Base-by-base conservation (phyloP, 352 stramenopile species). In the Phytophthora pinifolia region DNA sequence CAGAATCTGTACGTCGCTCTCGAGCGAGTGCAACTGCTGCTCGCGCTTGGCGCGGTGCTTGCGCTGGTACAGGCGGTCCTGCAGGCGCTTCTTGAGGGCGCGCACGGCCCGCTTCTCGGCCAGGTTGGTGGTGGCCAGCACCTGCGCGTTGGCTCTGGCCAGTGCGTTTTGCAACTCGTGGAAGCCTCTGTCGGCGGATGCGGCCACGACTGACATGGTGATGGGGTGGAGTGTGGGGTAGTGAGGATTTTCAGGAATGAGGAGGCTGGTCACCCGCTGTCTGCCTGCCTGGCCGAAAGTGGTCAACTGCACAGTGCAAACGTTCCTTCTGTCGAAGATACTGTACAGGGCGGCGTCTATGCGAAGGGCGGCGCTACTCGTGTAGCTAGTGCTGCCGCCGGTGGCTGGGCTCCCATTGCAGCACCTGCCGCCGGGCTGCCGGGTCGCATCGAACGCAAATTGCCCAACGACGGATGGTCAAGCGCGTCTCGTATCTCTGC, bases 31-130 rank as follows among this genome's bases (percentile, higher is more conserved):
- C 7, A 58, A 55, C 30, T 59, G 39, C 22, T 67, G 30, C 13
- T 75, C 67, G 33, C 58, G 62, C 18, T 72, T 75, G 54, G 67
- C 67, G n/a, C n/a, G n/a, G n/a, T n/a, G n/a, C n/a, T n/a, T n/a
- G n/a, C n/a, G n/a, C n/a, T n/a, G n/a, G n/a, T 76, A 76, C 25
- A 76, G 50, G 13, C 62, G 59, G 34, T 76, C 67, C n/a, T 67
- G 50, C 12, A 76, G 46, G 0, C 66, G 66, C 45, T 72, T 72
- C 44, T 67, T 67, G 12, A 46, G 38, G 6, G 36, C 53, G 9
- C 53, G 53, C 1, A 62, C 18, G 25, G 22, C 42, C 4, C 45
- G 54, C 17, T 70, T 65, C 8, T 70, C 49, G 33, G 42, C 37
- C 29, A 44, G 0, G n/a, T 61, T 42, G 43, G 37, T 55, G 38